Evolutionary conservation across 2,329 filamentous ascomycete species (phyloP), one percentile per base, ranked within the genome.

Genomic region (Cadophora gregata): DNA sequence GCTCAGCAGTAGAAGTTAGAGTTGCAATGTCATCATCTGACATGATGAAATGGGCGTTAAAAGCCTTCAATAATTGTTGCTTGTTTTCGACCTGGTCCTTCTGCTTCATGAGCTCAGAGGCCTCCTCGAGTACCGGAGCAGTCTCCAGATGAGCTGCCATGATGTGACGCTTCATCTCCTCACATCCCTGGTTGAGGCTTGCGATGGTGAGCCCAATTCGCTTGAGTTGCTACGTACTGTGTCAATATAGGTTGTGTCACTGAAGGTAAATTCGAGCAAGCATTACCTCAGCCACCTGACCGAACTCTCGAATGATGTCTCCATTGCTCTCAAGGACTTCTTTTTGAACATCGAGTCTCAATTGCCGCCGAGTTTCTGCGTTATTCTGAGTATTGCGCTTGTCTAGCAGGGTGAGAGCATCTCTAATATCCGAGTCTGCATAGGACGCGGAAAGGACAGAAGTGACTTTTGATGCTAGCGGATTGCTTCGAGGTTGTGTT

Each of bases 311-410:
- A 66, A 98, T 88, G 70, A 98, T 92, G 70, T 93, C 88, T 59
- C 92, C 93, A 86, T 98, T 97, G 79, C 91, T 93, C 71, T 95
- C 88, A 65, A 98, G 94, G 45, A 97, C 92, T 76, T 98, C 94
- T 77, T 91, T 95, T 77, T 98, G 93, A 1, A 97, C 84, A 76
- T 96, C 89, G 0, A 97, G 80, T 19, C 94, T 88, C 19, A 98
- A 80, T 66, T 92, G 90, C 6, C 95, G 88, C 61, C 96, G 86
- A 2, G 89, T 90, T 71, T 94, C 91, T 10, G 92, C 85, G 14
- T 88, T 92, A 76, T 97, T 97, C 64, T 85, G 81, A 16, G 93
- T 78, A 0, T 85, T 84, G 42, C 92, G 86, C 59, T 87, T 81
- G 79, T 97, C 95, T 24, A 98, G 81, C 0, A 96, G 87, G 62